Percentiles rank a stretch among this genome's conserved stretches.
Conservation (phyloP, 768 basidiomycete genomes). For the Pleurotus sapidus region DNA sequence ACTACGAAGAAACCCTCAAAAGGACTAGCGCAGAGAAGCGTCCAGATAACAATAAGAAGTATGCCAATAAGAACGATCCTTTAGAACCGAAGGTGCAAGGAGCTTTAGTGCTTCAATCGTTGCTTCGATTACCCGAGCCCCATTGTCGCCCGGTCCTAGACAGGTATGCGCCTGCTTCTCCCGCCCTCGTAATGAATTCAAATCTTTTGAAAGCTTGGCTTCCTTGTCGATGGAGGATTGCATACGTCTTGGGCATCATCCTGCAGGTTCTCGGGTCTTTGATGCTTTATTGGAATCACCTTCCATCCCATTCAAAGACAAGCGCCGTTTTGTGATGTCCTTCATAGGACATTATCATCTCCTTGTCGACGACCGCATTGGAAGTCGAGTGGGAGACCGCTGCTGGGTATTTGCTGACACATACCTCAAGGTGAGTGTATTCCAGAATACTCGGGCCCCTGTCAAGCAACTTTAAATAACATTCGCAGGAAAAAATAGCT, state of each 20-base stretch:
- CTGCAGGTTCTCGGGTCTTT: conserved; percentile 74
- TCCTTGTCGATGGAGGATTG: conserved; percentile 58
- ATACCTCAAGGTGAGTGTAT: conserved; percentile 71
- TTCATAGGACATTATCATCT: conserved; percentile 78
- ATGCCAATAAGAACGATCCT: conserved; percentile 25
- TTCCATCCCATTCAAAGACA: conserved; percentile 58
- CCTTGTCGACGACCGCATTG: conserved; percentile 87
- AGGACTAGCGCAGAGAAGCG: conserved; percentile 9
- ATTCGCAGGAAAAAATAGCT: conserved; percentile 83
- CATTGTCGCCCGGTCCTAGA: conserved; percentile 67
- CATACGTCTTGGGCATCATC: conserved; percentile 46
- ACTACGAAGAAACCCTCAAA: conserved; percentile 19
- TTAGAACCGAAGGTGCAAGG: conserved; percentile 79
- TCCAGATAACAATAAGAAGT: conserved; percentile 12
- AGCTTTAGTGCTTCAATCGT: conserved; percentile 78
- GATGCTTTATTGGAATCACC: conserved; percentile 74
- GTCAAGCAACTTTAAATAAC: too few relatives aligned
- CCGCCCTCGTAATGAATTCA: neutral
- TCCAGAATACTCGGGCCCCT: too few relatives aligned
- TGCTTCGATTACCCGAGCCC: conserved; percentile 66
- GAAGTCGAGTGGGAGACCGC: conserved; percentile 87
- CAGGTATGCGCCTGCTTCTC: conserved; percentile 45
- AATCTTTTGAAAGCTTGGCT: conserved; percentile 42
- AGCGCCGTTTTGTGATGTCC: conserved; percentile 67
- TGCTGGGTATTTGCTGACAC: conserved; percentile 92